phyloP scores from a whole-genome alignment of 169 alveolate species.

The Pseudocohnilembus persalinus region DNA sequence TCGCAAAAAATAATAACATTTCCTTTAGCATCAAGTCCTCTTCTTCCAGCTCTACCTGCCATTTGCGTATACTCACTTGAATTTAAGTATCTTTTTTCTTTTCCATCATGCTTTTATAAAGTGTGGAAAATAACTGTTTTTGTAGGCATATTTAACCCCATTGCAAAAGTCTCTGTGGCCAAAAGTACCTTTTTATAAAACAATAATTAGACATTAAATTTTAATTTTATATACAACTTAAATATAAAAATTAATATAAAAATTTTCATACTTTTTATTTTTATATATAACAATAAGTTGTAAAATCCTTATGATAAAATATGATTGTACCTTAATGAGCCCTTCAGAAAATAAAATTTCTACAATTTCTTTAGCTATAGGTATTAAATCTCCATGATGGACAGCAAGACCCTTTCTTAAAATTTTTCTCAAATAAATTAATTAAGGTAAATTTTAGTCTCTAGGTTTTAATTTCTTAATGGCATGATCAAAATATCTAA shows the following conservation, averaged over 20 bases:
- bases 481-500: constrained; percentile 26
- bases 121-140: constrained; percentile 96
- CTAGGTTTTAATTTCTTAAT: constrained; percentile 22
- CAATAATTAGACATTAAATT: no score
- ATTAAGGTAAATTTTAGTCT: constrained; percentile 92
- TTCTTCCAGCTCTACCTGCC: constrained; percentile 99
- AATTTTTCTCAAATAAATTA: constrained; percentile 77
- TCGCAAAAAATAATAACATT: constrained; percentile 89
- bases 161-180: constrained; percentile 99
- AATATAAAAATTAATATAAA: no score
- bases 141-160: constrained; percentile 99
- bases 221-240: no score
- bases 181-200: no score
- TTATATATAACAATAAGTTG: no score
- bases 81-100: constrained; percentile 80
- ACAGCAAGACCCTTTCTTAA: constrained; percentile 96
- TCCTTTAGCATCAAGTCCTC: constrained; percentile 98
- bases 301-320: no score
- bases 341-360: constrained; percentile 97
- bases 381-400: constrained; percentile 99
- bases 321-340: constrained; percentile 91
- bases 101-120: constrained; percentile 93
- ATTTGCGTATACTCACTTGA: constrained; percentile 98
- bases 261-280: no score
- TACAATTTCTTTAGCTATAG: constrained; percentile 97